These are phyloP conservation scores for Musa acuminata DNA, from an alignment of 176 grass and related monocot genomes.

Conservation along the genomic window DNA sequence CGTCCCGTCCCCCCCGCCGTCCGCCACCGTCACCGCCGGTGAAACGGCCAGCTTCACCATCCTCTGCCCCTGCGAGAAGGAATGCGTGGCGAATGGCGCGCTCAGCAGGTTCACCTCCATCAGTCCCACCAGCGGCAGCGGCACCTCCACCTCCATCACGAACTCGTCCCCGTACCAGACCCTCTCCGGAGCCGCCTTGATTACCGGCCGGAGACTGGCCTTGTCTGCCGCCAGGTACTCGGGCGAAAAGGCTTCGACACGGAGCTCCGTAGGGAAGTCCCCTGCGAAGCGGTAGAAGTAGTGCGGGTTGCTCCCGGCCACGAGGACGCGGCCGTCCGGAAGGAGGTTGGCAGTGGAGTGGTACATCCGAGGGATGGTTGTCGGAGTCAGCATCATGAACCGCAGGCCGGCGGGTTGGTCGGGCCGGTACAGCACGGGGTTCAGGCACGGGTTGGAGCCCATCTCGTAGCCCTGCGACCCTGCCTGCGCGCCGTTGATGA, in stretches of 20 bases:
- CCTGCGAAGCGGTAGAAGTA: conserved; percentile 22
- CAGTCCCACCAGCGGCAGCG: conserved; percentile 13
- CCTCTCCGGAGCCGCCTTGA: not conserved
- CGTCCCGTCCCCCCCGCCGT: not conserved
- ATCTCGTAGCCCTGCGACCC: conserved; percentile 22
- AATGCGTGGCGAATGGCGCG: conserved; percentile 24
- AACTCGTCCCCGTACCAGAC: conserved; percentile 16
- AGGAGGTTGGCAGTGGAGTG: conserved; percentile 26
- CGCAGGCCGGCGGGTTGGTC: conserved; percentile 15
- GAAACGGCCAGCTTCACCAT: conserved; percentile 12
- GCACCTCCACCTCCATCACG: conserved; percentile 1
- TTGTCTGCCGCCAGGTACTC: conserved; percentile 23
- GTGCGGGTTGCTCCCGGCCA: conserved; percentile 25
- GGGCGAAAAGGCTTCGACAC: conserved; percentile 18
- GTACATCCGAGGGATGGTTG: conserved; percentile 15
- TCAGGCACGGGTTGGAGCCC: conserved; percentile 13
- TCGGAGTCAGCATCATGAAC: conserved; percentile 21
- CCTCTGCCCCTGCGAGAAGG: conserved; percentile 26
- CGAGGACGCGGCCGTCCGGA: conserved; percentile 18
- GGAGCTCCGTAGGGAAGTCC: conserved; percentile 26
- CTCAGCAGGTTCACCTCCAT: conserved; percentile 20
- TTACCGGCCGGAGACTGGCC: not conserved
- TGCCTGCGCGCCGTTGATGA: conserved; percentile 19
- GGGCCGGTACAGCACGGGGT: conserved; percentile 21
- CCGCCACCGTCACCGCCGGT: not conserved